A percentile compares a stretch with the other conserved stretches of the same genome.
phyloP scores from a whole-genome alignment of 2,329 filamentous ascomycete genomes.

The Trichoderma sp. region DNA sequence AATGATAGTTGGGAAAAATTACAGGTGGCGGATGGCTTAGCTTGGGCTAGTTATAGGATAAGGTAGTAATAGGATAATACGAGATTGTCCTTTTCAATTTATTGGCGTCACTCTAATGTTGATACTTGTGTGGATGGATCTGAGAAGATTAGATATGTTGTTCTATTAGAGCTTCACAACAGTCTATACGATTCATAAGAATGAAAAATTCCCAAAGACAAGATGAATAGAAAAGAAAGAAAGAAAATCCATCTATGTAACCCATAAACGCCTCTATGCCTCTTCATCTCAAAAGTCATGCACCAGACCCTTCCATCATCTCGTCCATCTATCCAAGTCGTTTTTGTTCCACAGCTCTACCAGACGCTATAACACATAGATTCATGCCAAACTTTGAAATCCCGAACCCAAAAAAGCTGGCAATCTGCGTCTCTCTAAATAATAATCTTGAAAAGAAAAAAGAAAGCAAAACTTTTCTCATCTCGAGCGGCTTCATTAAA shows the following conservation, averaged over 20 bases:
- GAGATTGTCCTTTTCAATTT: neutral
- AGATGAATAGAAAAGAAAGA: neutral
- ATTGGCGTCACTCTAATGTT: neutral
- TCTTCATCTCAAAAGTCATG: neutral
- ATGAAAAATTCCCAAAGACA: neutral
- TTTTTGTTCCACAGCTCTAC: neutral
- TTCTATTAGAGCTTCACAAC: neutral
- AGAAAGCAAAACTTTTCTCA: neutral
- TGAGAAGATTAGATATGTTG: neutral
- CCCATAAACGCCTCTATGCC: conserved; percentile 24
- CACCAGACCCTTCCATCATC: neutral
- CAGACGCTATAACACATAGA: conserved; percentile 2
- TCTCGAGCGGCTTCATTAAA: neutral
- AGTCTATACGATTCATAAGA: neutral
- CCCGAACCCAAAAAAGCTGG: neutral
- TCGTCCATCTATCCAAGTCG: neutral
- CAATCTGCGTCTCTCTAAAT: neutral
- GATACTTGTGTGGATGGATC: neutral
- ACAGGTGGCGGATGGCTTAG: neutral
- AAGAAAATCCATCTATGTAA: conserved; percentile 7
- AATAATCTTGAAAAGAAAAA: neutral
- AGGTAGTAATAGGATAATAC: neutral
- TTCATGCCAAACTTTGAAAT: neutral
- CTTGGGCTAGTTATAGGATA: neutral
- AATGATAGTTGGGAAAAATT: neutral